phyloP scores from a whole-genome alignment of 225 moss, liverwort and hornwort species.

The Bryum argenteum region DNA sequence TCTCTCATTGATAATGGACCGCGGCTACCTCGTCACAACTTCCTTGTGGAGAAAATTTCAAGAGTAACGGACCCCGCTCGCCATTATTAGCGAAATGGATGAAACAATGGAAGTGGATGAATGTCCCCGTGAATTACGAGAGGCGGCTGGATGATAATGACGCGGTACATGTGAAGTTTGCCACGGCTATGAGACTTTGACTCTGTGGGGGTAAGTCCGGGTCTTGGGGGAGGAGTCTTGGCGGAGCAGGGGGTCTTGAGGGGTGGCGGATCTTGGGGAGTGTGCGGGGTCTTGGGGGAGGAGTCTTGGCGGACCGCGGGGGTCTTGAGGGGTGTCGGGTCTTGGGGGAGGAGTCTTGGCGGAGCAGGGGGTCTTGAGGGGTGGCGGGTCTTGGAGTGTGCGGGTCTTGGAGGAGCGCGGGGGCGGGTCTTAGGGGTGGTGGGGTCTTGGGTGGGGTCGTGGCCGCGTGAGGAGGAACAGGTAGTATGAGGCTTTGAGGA shows the following conservation, averaged over 20 bases:
- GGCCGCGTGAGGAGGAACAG: not conserved
- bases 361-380: not conserved
- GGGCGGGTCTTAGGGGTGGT: not conserved
- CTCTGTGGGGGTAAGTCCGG: not conserved
- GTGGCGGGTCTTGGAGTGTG: not conserved
- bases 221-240: too few relatives aligned
- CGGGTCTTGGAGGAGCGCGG: not conserved
- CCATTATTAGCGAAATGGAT: too few relatives aligned
- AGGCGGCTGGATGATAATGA: not conserved
- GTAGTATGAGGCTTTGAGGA: not conserved
- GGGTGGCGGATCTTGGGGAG: too few relatives aligned
- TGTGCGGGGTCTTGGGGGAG: too few relatives aligned
- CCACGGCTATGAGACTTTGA: too few relatives aligned
- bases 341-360: too few relatives aligned
- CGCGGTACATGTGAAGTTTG: fast-evolving
- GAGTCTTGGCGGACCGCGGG: too few relatives aligned
- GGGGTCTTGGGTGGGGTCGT: not conserved
- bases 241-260: too few relatives aligned
- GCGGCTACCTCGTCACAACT: not conserved
- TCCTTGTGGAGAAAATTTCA: not conserved
- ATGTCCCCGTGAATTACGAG: not conserved
- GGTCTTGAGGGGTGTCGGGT: too few relatives aligned
- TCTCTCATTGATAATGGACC: not conserved
- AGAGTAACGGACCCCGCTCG: too few relatives aligned
- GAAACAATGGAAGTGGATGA: not conserved